Percentiles rank a stretch among this genome's conserved stretches.
These are phyloP conservation scores for Ogataea trehalophila DNA, from an alignment of 805 yeast genomes.

Conservation along the genomic window DNA sequence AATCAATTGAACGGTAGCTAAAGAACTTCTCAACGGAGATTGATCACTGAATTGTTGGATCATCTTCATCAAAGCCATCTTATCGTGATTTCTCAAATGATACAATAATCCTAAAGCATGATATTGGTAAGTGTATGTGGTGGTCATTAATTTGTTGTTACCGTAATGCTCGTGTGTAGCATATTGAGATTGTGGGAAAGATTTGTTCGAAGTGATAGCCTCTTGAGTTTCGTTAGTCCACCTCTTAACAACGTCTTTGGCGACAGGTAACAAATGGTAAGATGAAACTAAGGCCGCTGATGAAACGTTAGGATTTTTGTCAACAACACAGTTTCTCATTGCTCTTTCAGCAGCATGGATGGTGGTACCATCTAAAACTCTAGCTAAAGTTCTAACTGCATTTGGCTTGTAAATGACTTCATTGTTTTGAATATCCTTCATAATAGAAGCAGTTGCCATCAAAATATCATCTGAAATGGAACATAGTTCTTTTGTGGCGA, in stretches of 20 bases:
- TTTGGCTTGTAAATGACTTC: slow-evolving; percentile 85
- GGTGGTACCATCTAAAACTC: slow-evolving; percentile 85
- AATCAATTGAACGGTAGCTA: slow-evolving; percentile 81
- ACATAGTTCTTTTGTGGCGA: slow-evolving; percentile 89
- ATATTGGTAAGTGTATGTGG: slow-evolving; percentile 84
- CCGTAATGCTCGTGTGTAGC: slow-evolving; percentile 55
- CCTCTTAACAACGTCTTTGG: slow-evolving; percentile 87
- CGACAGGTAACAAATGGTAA: slow-evolving; percentile 83
- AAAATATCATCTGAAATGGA: slow-evolving; percentile 82
- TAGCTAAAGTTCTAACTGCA: slow-evolving; percentile 86
- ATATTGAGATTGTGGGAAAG: slow-evolving; percentile 44
- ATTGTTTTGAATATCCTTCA: slow-evolving; percentile 95
- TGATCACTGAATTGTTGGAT: slow-evolving; percentile 68
- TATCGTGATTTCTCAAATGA: slow-evolving; percentile 83
- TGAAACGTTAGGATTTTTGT: slow-evolving; percentile 78
- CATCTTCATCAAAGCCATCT: slow-evolving; percentile 88
- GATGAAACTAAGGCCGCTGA: slow-evolving; percentile 94
- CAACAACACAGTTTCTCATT: slow-evolving; percentile 89
- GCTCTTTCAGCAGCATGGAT: slow-evolving; percentile 91
- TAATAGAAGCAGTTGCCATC: slow-evolving; percentile 96
- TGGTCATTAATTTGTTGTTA: slow-evolving; percentile 50
- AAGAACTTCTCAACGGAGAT: slow-evolving; percentile 63
- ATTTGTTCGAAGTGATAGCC: slow-evolving; percentile 64
- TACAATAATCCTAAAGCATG: slow-evolving; percentile 92
- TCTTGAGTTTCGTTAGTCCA: slow-evolving; percentile 95